phyloP scores from a whole-genome alignment of 1,284 basidiomycete genomes.

The Moesziomyces sp. region DNA sequence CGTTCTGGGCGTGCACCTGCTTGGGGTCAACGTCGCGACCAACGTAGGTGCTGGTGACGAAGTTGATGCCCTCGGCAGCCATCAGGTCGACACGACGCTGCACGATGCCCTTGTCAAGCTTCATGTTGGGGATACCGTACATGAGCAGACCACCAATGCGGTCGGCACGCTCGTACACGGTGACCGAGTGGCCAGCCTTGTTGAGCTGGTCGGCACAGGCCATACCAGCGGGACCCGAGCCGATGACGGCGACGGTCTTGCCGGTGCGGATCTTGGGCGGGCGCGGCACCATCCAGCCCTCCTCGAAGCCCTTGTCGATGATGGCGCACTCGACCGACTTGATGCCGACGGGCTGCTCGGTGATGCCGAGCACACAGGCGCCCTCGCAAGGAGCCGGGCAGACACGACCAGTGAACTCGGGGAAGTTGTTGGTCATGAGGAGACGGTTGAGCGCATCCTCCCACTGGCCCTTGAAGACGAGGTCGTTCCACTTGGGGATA shows the following conservation, averaged over 20 bases:
- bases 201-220: conserved; percentile 65
- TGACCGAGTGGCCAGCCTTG: conserved; percentile 65
- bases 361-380: conserved; percentile 65
- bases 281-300: conserved; percentile 63
- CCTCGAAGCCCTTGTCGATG: conserved; percentile 65
- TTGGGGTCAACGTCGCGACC: conserved; percentile 61
- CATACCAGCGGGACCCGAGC: conserved; percentile 64
- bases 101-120: conserved; percentile 65
- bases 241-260: conserved; percentile 64
- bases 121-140: conserved; percentile 67
- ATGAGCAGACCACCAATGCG: conserved; percentile 63
- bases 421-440: conserved; percentile 67
- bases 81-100: conserved; percentile 63
- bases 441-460: conserved; percentile 63
- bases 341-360: conserved; percentile 64
- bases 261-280: conserved; percentile 62
- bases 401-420: conserved; percentile 65
- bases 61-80: conserved; percentile 64
- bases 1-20: conserved; percentile 60
- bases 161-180: conserved; percentile 66
- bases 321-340: conserved; percentile 65
- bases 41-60: conserved; percentile 55
- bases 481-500: conserved; percentile 66
- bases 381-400: conserved; percentile 66
- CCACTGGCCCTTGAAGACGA: conserved; percentile 67